Evolutionary conservation across 2,329 filamentous ascomycete species (phyloP).

Genomic region (Macroventuria anomochaeta): DNA sequence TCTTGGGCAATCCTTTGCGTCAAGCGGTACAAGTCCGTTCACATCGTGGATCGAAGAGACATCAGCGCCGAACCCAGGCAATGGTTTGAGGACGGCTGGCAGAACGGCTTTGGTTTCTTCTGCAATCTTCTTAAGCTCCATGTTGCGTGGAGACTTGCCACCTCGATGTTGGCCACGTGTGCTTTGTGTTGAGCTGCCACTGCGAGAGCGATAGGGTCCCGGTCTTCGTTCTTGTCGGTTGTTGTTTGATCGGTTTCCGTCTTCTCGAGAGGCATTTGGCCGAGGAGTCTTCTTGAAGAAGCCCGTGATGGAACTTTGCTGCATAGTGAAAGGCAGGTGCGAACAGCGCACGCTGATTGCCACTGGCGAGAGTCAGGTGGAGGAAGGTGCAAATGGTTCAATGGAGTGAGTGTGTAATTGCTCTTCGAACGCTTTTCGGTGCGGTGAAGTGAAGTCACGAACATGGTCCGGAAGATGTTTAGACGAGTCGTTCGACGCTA

Average conservation of each 20-base stretch:
- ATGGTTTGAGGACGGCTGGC: constrained; percentile 26
- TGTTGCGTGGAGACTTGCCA: constrained; percentile 29
- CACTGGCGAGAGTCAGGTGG: too few relatives aligned
- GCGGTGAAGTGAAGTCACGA: neutral
- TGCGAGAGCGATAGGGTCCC: constrained; percentile 25
- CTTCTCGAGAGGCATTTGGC: constrained; percentile 8
- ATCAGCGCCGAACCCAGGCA: constrained; percentile 27
- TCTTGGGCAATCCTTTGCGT: constrained; percentile 32
- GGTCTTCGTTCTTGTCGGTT: constrained; percentile 14
- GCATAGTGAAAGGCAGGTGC: constrained; percentile 20
- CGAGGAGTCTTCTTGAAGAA: constrained; percentile 24
- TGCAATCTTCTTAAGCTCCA: constrained; percentile 32
- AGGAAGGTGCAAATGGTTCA: too few relatives aligned
- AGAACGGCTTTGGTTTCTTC: constrained; percentile 35
- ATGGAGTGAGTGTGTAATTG: too few relatives aligned
- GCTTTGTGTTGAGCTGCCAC: constrained; percentile 1
- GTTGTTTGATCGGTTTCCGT: neutral
- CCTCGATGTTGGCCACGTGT: constrained; percentile 20
- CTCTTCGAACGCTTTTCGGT: neutral
- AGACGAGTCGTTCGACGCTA: constrained; percentile 6
- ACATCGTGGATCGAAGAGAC: constrained; percentile 28
- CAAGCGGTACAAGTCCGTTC: constrained; percentile 23
- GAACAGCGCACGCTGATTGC: neutral
- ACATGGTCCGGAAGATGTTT: neutral
- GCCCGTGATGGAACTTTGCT: constrained; percentile 31